A percentile compares a stretch with the other conserved stretches of the same genome.
phyloP scores from a whole-genome alignment of 2,329 filamentous ascomycete genomes.

The Xylaria sp. region DNA sequence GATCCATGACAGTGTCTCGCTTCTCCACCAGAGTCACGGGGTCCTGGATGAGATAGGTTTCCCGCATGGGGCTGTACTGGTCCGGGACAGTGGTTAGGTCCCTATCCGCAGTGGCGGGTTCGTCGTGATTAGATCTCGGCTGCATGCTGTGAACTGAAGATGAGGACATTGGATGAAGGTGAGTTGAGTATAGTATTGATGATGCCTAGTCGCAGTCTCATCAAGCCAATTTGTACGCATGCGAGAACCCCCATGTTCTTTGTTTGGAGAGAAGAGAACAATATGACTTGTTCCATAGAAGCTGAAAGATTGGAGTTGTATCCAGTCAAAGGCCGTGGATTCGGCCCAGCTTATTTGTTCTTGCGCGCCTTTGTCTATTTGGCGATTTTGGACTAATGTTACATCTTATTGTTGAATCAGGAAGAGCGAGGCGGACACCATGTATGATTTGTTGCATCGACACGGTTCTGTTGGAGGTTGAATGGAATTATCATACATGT shows the following conservation, averaged over 20 bases:
- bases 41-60: background rate
- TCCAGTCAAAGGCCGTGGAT: background rate
- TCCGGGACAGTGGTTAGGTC: background rate
- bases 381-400: background rate
- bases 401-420: too few species aligned
- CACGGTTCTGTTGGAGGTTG: background rate
- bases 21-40: background rate
- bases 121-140: too few species aligned
- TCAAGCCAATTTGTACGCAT: too few species aligned
- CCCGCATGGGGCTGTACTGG: slow-evolving; percentile 1
- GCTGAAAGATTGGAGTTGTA: background rate
- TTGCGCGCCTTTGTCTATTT: slow-evolving; percentile 4
- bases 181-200: too few species aligned
- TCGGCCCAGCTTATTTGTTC: background rate
- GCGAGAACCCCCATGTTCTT: background rate
- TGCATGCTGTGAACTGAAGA: too few species aligned
- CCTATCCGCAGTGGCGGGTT: background rate
- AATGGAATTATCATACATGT: background rate
- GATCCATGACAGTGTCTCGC: slow-evolving; percentile 2
- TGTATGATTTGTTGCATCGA: background rate
- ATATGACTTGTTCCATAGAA: background rate
- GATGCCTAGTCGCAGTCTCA: too few species aligned
- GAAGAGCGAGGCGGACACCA: too few species aligned
- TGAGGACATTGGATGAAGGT: too few species aligned
- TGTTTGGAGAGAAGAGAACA: background rate